Conservation (phyloP, 352 stramenopile genomes). For the Pythium volutum region DNA sequence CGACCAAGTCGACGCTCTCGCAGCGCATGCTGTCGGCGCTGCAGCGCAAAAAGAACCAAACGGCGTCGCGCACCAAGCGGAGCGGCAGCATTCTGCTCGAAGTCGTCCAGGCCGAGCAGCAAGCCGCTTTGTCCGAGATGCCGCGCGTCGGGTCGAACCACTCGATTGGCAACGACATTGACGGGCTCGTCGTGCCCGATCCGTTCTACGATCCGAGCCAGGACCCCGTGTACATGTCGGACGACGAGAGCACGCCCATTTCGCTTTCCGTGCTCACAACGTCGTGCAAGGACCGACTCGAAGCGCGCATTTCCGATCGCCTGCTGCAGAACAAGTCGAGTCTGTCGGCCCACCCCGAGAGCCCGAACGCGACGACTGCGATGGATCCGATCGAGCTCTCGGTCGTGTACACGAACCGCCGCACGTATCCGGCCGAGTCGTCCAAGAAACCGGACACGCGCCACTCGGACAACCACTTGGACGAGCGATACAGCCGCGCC, state of each 20-base stretch:
- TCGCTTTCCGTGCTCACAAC: background rate
- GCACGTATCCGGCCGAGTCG: slow-evolving; percentile 65
- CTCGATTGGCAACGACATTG: slow-evolving; percentile 18
- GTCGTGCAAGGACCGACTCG: slow-evolving; percentile 47
- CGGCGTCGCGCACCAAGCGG: slow-evolving; percentile 14
- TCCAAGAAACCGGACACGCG: slow-evolving; percentile 43
- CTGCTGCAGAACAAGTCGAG: slow-evolving; percentile 28
- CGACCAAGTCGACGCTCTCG: slow-evolving; percentile 39
- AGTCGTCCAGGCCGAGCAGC: slow-evolving; percentile 16
- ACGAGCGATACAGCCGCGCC: slow-evolving; percentile 7
- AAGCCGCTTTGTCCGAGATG: background rate
- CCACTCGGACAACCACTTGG: slow-evolving; percentile 33
- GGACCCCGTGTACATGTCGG: slow-evolving; percentile 21
- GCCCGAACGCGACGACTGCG: slow-evolving; percentile 18
- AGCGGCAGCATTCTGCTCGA: slow-evolving; percentile 18
- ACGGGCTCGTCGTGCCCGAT: slow-evolving; percentile 20
- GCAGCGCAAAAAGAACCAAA: slow-evolving; percentile 32
- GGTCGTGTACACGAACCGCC: slow-evolving; percentile 52
- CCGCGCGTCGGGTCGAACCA: slow-evolving; percentile 6
- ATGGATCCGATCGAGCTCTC: slow-evolving; percentile 37
- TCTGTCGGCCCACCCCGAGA: slow-evolving; percentile 29
- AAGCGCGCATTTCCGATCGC: slow-evolving; percentile 65
- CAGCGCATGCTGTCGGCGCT: slow-evolving; percentile 63
- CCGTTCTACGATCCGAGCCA: slow-evolving; percentile 21
- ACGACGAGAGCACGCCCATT: slow-evolving; percentile 7